These are phyloP conservation scores for Xanthoparmelia taractica DNA, from an alignment of 495 filamentous ascomycete species.

Conservation along the genomic window DNA sequence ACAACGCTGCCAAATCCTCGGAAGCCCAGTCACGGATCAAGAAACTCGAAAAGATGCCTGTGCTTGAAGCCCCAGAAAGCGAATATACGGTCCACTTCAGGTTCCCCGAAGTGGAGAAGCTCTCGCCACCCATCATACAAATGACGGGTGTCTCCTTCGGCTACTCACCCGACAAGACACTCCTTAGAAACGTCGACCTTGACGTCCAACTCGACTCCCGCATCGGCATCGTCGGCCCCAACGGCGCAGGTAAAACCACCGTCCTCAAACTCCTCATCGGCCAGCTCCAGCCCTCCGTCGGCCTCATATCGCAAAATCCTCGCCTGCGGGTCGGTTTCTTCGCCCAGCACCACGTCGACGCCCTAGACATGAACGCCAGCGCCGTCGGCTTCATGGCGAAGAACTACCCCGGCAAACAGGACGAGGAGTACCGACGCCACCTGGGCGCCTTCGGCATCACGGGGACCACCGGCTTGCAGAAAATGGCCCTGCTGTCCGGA, in stretches of 20 bases:
- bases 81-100: constrained; percentile 97
- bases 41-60: constrained; percentile 94
- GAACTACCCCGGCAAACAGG: constrained; percentile 77
- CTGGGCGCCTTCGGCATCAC: constrained; percentile 98
- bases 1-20: constrained; percentile 98
- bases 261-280: constrained; percentile 90
- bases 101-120: constrained; percentile 95
- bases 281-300: constrained; percentile 66
- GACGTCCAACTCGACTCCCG: constrained; percentile 97
- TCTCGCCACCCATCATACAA: constrained; percentile 95
- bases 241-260: constrained; percentile 97
- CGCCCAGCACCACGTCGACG: constrained; percentile 97
- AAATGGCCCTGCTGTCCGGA: constrained; percentile 89
- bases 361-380: constrained; percentile 76
- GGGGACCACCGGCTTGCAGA: constrained; percentile 91
- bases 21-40: constrained; percentile 98
- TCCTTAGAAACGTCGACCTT: constrained; percentile 81
- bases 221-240: constrained; percentile 97
- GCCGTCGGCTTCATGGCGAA: constrained; percentile 95
- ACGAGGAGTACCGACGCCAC: constrained; percentile 95
- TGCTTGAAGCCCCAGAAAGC: constrained; percentile 80
- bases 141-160: constrained; percentile 92
- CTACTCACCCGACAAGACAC: constrained; percentile 69
- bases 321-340: constrained; percentile 91
- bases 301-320: constrained; percentile 78